These are phyloP conservation scores for Ceratobasidium sp. DNA, from an alignment of 1,284 basidiomycete genomes.

Conservation along the genomic window DNA sequence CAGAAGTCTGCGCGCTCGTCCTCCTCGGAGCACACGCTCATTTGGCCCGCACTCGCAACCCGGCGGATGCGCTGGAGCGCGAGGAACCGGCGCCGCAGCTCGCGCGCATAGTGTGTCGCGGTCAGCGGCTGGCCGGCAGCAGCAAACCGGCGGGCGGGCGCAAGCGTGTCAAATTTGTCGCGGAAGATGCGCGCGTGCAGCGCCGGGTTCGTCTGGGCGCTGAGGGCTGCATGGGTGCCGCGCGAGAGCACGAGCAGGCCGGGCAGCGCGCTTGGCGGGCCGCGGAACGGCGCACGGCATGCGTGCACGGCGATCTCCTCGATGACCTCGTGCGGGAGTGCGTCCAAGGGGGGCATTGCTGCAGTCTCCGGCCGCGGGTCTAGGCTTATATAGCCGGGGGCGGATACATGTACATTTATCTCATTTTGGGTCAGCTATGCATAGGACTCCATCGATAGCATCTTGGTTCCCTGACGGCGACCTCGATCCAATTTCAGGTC, in stretches of 20 bases:
- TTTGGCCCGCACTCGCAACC: background rate
- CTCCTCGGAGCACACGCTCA: background rate
- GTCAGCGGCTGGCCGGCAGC: constrained; percentile 33
- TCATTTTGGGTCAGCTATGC: background rate
- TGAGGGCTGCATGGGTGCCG: constrained; percentile 46
- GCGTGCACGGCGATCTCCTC: constrained; percentile 48
- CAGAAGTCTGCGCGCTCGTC: constrained; percentile 49
- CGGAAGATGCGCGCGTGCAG: constrained; percentile 52
- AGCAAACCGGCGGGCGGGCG: constrained; percentile 47
- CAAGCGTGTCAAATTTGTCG: constrained; percentile 49
- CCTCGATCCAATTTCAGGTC: background rate
- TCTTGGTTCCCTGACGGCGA: constrained; percentile 7
- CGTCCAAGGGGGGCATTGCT: constrained; percentile 38
- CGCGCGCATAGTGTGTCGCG: constrained; percentile 45
- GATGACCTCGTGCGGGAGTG: constrained; percentile 50
- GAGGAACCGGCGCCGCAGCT: constrained; percentile 48
- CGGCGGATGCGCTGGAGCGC: constrained; percentile 45
- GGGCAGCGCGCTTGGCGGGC: constrained; percentile 39
- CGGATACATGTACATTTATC: constrained; percentile 4
- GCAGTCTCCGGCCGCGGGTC: background rate
- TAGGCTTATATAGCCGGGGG: constrained; percentile 18
- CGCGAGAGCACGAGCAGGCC: constrained; percentile 48
- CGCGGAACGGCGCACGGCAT: constrained; percentile 31
- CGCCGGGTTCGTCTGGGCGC: constrained; percentile 45
- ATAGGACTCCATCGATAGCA: constrained; percentile 3